Evolutionary conservation across 192 early-diverging fungal species (phyloP).

Genomic region (Martensiomyces pterosporus): DNA sequence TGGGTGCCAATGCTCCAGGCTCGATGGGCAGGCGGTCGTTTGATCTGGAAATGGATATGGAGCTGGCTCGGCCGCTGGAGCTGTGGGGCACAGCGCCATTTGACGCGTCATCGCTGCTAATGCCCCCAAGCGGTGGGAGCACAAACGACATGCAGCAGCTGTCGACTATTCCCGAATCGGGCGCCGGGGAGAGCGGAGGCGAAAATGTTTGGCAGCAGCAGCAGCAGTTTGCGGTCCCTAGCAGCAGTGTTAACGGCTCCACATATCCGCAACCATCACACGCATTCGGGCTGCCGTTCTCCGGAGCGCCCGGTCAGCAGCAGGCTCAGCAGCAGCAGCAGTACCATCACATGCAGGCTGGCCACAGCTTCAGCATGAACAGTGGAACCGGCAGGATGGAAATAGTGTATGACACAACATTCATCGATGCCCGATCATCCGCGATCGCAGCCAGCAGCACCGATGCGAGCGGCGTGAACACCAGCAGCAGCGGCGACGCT

Average conservation of each 20-base stretch:
- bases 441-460: constrained; percentile 4
- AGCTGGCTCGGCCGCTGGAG: constrained; percentile 47
- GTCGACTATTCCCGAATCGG: too few relatives aligned
- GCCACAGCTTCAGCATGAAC: too few relatives aligned
- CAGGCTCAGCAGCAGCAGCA: constrained; percentile 15
- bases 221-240: too few relatives aligned
- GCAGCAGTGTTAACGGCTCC: too few relatives aligned
- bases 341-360: neutral
- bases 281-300: too few relatives aligned
- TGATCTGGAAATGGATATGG: constrained; percentile 17
- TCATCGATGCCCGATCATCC: constrained; percentile 47
- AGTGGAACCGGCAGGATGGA: too few relatives aligned
- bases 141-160: too few relatives aligned
- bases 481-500: constrained; percentile 6
- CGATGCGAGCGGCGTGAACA: constrained; percentile 4
- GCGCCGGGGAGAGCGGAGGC: too few relatives aligned
- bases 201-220: too few relatives aligned
- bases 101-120: constrained; percentile 22
- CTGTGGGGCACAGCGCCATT: constrained; percentile 23
- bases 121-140: too few relatives aligned
- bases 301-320: constrained; percentile 11
- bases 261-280: neutral
- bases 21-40: neutral
- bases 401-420: constrained; percentile 24
- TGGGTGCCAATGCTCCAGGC: neutral